Evolutionary conservation across 2,329 filamentous ascomycete species (phyloP).

Genomic region (Clarireedia hainanense): DNA sequence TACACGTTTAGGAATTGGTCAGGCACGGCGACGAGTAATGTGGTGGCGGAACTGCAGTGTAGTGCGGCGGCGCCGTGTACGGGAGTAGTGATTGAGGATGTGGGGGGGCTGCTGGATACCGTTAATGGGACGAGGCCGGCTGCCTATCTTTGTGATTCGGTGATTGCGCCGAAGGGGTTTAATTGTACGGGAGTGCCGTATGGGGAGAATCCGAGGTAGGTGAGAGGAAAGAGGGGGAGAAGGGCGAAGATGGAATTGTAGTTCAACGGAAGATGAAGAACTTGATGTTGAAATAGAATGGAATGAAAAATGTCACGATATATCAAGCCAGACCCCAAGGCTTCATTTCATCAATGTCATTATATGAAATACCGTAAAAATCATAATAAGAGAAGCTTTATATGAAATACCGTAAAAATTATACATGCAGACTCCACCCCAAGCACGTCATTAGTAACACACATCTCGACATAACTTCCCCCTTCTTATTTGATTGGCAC

Average conservation of each 20-base stretch:
- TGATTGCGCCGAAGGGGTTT: not conserved
- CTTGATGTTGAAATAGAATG: no score
- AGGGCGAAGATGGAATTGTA: not conserved
- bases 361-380: no score
- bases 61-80: constrained; percentile 22
- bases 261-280: no score
- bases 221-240: no score
- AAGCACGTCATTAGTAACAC: not conserved
- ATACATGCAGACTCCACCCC: no score
- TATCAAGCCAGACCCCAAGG: no score
- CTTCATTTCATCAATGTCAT: no score
- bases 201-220: constrained; percentile 7
- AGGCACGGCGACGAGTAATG: constrained; percentile 13
- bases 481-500: not conserved
- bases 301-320: no score
- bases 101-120: constrained; percentile 1
- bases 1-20: constrained; percentile 20
- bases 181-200: constrained; percentile 5
- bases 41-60: constrained; percentile 28
- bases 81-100: not conserved
- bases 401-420: no score
- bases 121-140: constrained; percentile 1
- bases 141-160: constrained; percentile 5
- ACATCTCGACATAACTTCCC: not conserved
- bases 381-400: no score